A percentile compares a stretch with the other conserved stretches of the same genome.
Conservation (phyloP, 176 grass and related monocot genomes). For the Triticum dicoccoides region DNA sequence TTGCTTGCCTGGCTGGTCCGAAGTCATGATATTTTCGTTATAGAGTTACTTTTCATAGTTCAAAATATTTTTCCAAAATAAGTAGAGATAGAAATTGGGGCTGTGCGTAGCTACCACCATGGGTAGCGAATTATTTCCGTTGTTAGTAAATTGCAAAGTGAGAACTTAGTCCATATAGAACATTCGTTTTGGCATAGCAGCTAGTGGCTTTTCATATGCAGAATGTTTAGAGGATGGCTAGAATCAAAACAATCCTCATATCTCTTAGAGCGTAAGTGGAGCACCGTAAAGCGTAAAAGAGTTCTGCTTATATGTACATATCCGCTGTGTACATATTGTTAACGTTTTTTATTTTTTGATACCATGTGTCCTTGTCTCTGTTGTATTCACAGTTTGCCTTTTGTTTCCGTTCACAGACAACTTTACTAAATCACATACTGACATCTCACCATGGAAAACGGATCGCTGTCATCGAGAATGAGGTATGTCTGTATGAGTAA, state of each 20-base stretch:
- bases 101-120: too few species aligned
- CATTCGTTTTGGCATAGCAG: not conserved
- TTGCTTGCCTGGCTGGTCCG: too few species aligned
- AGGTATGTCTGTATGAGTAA: constrained; percentile 47
- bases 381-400: constrained; percentile 1
- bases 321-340: not conserved
- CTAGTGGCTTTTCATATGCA: not conserved
- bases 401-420: constrained; percentile 65
- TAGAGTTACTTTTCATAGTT: too few species aligned
- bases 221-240: not conserved
- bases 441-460: constrained; percentile 88
- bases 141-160: not conserved
- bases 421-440: constrained; percentile 95
- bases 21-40: too few species aligned
- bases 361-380: not conserved
- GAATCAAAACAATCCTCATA: not conserved
- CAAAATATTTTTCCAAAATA: too few species aligned
- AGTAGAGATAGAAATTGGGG: too few species aligned
- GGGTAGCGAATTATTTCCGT: not conserved
- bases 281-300: not conserved
- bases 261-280: not conserved
- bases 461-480: constrained; percentile 97
- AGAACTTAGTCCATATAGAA: not conserved
- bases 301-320: not conserved
- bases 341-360: not conserved